Conservation (phyloP, 768 basidiomycete species). For the Lyophyllum shimeji region DNA sequence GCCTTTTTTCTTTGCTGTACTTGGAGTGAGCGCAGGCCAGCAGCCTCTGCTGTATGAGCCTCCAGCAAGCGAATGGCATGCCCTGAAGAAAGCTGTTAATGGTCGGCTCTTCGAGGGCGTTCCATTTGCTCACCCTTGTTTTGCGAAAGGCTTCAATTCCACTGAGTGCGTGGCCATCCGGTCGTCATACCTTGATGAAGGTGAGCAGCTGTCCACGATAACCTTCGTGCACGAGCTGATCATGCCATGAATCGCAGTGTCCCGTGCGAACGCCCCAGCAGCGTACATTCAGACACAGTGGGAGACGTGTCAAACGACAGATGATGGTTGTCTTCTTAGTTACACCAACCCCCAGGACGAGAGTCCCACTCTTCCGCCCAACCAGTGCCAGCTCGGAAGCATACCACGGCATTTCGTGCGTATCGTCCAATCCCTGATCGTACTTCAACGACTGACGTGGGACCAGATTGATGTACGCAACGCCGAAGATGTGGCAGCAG, state of each 20-base stretch:
- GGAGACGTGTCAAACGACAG: constrained; percentile 53
- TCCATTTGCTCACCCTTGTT: constrained; percentile 25
- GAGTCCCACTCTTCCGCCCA: constrained; percentile 22
- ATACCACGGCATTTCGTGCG: constrained; percentile 38
- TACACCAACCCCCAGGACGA: constrained; percentile 30
- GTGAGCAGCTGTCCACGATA: constrained; percentile 1
- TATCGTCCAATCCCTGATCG: not conserved
- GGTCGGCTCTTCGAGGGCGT: constrained; percentile 18
- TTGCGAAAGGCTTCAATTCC: constrained; percentile 16
- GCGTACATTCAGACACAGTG: constrained; percentile 44
- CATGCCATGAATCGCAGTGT: not conserved
- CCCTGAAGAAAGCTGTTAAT: constrained; percentile 10
- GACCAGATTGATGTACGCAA: constrained; percentile 33
- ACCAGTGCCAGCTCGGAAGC: constrained; percentile 36
- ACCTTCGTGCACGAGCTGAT: constrained; percentile 9
- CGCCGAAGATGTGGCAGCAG: constrained; percentile 40
- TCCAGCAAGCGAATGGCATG: constrained; percentile 16
- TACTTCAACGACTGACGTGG: not conserved
- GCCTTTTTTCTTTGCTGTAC: not conserved
- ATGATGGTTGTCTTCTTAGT: constrained; percentile 49
- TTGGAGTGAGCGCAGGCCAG: constrained; percentile 4
- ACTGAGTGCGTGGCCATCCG: constrained; percentile 15
- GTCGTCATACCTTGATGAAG: constrained; percentile 19
- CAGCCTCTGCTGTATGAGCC: constrained; percentile 2
- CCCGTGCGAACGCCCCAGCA: constrained; percentile 21